Conservation (phyloP, 2,329 filamentous ascomycete genomes). For the Xylaria sp. region DNA sequence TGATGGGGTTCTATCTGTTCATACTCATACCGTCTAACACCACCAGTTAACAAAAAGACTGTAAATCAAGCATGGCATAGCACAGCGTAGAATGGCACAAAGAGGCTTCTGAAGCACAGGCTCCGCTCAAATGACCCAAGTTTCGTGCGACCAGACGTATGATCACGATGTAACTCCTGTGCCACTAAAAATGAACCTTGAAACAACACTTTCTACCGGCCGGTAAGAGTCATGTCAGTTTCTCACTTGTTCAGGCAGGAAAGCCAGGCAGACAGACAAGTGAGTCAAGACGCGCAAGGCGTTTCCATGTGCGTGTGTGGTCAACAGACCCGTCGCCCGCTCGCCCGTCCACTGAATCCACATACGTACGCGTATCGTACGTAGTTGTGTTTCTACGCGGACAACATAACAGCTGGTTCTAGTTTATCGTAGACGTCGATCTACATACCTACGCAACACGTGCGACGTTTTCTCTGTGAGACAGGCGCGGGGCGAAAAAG, state of each 20-base stretch:
- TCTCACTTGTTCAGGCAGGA: neutral
- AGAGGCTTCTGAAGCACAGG: slow-evolving; percentile 12
- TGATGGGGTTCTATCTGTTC: neutral
- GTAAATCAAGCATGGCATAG: neutral
- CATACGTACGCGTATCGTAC: neutral
- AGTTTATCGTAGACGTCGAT: neutral
- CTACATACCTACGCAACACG: too few relatives aligned
- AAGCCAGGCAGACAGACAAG: neutral
- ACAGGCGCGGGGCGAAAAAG: neutral
- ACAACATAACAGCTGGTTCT: too few relatives aligned
- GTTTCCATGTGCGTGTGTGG: neutral
- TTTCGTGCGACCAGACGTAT: slow-evolving; percentile 15
- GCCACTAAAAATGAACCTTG: slow-evolving; percentile 6
- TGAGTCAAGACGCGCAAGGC: neutral
- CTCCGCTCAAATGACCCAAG: slow-evolving; percentile 16
- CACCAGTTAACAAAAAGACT: neutral
- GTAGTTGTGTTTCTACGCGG: neutral
- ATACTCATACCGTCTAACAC: neutral
- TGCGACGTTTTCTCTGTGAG: slow-evolving; percentile 6
- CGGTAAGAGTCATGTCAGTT: neutral
- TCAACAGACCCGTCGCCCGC: neutral
- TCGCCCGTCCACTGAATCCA: neutral
- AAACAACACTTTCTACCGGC: neutral
- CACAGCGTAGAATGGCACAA: neutral
- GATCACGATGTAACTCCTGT: slow-evolving; percentile 13